Evolutionary conservation across 768 basidiomycete species (phyloP).

Genomic region (Trametes villosa): DNA sequence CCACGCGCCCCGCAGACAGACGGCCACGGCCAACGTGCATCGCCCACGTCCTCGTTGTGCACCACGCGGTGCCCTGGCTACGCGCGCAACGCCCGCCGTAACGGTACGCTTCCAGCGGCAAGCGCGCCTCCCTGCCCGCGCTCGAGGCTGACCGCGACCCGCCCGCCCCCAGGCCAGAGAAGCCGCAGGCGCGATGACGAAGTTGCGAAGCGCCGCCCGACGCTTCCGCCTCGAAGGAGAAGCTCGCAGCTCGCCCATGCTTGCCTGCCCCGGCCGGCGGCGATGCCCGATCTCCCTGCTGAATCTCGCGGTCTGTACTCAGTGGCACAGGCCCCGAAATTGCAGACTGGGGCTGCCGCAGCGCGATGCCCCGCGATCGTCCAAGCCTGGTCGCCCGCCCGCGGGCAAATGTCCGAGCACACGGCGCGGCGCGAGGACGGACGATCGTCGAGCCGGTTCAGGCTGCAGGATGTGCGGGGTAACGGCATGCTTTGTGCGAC

Average conservation of each 20-base stretch:
- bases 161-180: slow-evolving; percentile 2
- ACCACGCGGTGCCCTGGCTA: slow-evolving; percentile 9
- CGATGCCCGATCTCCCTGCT: not conserved
- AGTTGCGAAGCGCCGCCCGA: slow-evolving; percentile 11
- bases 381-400: not conserved
- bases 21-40: not conserved
- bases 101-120: no score
- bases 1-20: not conserved
- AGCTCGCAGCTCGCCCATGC: not conserved
- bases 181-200: slow-evolving; percentile 7
- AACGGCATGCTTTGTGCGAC: not conserved
- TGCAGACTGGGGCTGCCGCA: not conserved
- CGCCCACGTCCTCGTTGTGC: not conserved
- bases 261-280: not conserved
- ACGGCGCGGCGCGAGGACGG: not conserved
- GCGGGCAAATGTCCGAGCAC: not conserved
- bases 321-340: not conserved
- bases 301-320: not conserved
- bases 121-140: not conserved
- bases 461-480: no score
- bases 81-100: slow-evolving; percentile 2
- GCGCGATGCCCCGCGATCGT: not conserved
- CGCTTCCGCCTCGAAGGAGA: not conserved
- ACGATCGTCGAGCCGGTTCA: not conserved
- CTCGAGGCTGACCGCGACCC: slow-evolving; percentile 22